Percentiles rank a stretch among this genome's conserved stretches.
Conservation (phyloP, 1,284 basidiomycete species). For the Cryptococcus amylolentus region DNA sequence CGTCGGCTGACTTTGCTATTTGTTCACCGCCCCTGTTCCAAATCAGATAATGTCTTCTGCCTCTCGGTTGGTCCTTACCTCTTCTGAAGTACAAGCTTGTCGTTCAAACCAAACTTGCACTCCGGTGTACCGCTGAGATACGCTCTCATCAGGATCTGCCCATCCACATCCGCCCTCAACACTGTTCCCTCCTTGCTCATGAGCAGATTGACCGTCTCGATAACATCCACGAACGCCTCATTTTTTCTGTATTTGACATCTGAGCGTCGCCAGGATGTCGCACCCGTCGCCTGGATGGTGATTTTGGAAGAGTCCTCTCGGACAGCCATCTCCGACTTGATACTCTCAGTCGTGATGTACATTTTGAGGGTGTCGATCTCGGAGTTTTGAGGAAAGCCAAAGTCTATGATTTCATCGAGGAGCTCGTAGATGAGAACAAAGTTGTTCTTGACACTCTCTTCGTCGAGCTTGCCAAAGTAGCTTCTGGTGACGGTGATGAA, state of each 20-base stretch:
- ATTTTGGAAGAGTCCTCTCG: conserved; percentile 92
- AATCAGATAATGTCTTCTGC: background rate
- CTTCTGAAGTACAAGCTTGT: conserved; percentile 95
- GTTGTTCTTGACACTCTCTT: conserved; percentile 98
- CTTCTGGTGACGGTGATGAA: conserved; percentile 89
- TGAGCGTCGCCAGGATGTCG: conserved; percentile 85
- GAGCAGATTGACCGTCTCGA: conserved; percentile 91
- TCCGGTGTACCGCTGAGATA: conserved; percentile 91
- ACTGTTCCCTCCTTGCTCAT: conserved; percentile 94
- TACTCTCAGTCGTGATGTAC: conserved; percentile 96
- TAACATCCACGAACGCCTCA: conserved; percentile 95
- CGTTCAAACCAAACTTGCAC: conserved; percentile 97
- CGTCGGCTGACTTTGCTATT: conserved; percentile 55
- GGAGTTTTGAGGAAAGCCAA: conserved; percentile 99
- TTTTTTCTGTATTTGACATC: conserved; percentile 99
- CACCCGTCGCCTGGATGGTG: conserved; percentile 90
- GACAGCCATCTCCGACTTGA: conserved; percentile 74
- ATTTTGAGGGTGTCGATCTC: conserved; percentile 96
- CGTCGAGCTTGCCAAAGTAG: conserved; percentile 97
- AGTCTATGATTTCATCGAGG: conserved; percentile 96
- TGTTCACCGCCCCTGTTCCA: conserved; percentile 53
- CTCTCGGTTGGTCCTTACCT: conserved; percentile 35
- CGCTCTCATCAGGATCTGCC: conserved; percentile 96
- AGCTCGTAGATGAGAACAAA: conserved; percentile 95
- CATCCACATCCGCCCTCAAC: conserved; percentile 95